A percentile compares a stretch with the other conserved stretches of the same genome.
Evolutionary conservation across 371 early-diverging fungal species (phyloP).

Genomic region (Actinomortierella wolfii): DNA sequence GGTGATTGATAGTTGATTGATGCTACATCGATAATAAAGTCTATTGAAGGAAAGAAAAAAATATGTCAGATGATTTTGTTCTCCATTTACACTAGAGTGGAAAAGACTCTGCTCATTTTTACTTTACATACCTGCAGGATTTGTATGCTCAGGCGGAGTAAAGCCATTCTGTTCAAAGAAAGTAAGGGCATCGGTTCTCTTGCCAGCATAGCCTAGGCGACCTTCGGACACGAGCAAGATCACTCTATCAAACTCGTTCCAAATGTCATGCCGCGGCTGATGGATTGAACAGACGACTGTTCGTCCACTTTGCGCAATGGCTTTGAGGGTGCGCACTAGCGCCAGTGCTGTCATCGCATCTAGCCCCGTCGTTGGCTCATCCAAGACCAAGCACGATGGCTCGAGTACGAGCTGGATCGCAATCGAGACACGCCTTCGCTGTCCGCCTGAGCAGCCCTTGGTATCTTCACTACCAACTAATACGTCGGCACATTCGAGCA

Average conservation of each 20-base stretch:
- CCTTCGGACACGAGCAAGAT: slow-evolving; percentile 21
- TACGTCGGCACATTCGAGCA: slow-evolving; percentile 55
- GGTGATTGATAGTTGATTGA: slow-evolving; percentile 19
- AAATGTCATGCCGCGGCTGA: slow-evolving; percentile 22
- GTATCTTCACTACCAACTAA: slow-evolving; percentile 67
- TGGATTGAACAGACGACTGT: slow-evolving; percentile 32
- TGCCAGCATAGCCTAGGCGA: slow-evolving; percentile 16
- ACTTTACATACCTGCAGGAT: slow-evolving; percentile 14
- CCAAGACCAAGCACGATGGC: slow-evolving; percentile 88
- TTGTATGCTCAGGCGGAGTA: slow-evolving; percentile 7
- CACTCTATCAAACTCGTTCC: slow-evolving; percentile 25
- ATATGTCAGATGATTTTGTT: background rate
- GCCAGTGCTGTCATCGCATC: slow-evolving; percentile 24
- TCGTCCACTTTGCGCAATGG: slow-evolving; percentile 10
- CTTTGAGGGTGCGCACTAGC: slow-evolving; percentile 12
- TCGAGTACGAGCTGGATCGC: slow-evolving; percentile 88
- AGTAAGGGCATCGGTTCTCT: slow-evolving; percentile 2
- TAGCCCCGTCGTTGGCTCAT: slow-evolving; percentile 91
- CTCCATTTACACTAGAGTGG: too few species aligned
- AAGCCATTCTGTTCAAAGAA: slow-evolving; percentile 19
- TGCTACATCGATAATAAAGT: slow-evolving; percentile 23
- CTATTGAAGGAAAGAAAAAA: background rate
- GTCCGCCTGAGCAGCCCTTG: slow-evolving; percentile 86
- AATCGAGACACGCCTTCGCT: slow-evolving; percentile 82
- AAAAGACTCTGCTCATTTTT: background rate